Percentiles rank a stretch among this genome's conserved stretches.
Evolutionary conservation across 371 early-diverging fungal genomes (phyloP).

Genomic region (Polyrhizophydium stewartii): DNA sequence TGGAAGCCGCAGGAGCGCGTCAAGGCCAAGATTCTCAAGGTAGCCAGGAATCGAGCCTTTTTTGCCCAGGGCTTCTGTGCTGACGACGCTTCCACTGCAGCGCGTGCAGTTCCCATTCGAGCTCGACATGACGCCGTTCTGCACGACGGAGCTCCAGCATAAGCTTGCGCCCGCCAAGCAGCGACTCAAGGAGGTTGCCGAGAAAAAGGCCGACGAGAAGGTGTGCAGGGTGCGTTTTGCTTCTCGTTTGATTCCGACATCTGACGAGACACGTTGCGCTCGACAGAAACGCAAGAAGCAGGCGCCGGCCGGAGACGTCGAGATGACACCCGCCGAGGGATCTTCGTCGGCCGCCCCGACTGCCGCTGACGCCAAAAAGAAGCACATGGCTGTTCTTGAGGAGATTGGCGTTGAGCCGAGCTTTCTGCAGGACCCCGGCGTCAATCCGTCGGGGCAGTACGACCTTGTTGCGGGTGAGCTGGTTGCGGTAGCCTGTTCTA

Average conservation of each 20-base stretch:
- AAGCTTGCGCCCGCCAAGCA: constrained; percentile 72
- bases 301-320: not conserved
- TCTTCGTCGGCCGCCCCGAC: not conserved
- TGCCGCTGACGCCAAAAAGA: constrained; percentile 16
- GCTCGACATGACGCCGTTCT: constrained; percentile 79
- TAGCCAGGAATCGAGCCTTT: too few relatives aligned
- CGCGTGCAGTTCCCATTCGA: constrained; percentile 92
- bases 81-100: constrained; percentile 6
- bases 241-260: not conserved
- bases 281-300: constrained; percentile 17
- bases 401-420: constrained; percentile 62
- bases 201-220: constrained; percentile 58
- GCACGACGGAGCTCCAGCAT: constrained; percentile 77
- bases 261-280: not conserved
- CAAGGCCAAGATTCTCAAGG: constrained; percentile 88
- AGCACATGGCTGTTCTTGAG: constrained; percentile 29
- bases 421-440: constrained; percentile 72
- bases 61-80: constrained; percentile 24
- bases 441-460: constrained; percentile 48
- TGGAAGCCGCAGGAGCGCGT: constrained; percentile 85
- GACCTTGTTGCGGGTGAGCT: constrained; percentile 40
- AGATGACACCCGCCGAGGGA: constrained; percentile 26
- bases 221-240: constrained; percentile 8
- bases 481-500: not conserved
- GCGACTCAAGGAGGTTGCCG: constrained; percentile 70